A percentile compares a stretch with the other conserved stretches of the same genome.
phyloP scores from a whole-genome alignment of 2,329 filamentous ascomycete species.

The Fusarium praegraminearum region DNA sequence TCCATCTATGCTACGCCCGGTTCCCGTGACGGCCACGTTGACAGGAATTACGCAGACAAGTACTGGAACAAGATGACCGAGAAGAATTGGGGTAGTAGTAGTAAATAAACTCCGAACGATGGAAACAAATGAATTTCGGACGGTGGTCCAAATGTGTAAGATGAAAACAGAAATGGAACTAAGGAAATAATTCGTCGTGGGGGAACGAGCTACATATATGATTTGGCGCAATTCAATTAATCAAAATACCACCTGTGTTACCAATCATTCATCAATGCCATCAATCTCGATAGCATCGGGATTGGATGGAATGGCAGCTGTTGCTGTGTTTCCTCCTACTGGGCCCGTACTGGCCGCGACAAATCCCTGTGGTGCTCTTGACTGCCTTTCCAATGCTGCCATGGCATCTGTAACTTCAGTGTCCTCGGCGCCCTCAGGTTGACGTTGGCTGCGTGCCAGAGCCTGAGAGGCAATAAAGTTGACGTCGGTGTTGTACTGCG shows the following conservation, averaged over 20 bases:
- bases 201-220: slow-evolving; percentile 38
- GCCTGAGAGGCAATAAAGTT: slow-evolving; percentile 98
- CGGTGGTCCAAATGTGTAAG: slow-evolving; percentile 19
- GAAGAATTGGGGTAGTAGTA: slow-evolving; percentile 56
- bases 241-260: slow-evolving; percentile 19
- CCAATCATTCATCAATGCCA: slow-evolving; percentile 71
- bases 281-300: slow-evolving; percentile 89
- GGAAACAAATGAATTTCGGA: background rate
- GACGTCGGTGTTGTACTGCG: slow-evolving; percentile 98
- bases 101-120: slow-evolving; percentile 47
- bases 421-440: slow-evolving; percentile 58
- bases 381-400: slow-evolving; percentile 87
- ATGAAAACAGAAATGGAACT: slow-evolving; percentile 18
- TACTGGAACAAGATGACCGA: slow-evolving; percentile 72
- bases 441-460: slow-evolving; percentile 82
- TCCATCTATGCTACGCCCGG: slow-evolving; percentile 75
- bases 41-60: slow-evolving; percentile 68
- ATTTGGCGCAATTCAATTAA: slow-evolving; percentile 33
- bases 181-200: slow-evolving; percentile 31
- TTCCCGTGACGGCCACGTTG: slow-evolving; percentile 73
- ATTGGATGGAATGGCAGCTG: slow-evolving; percentile 69
- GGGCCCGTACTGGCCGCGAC: slow-evolving; percentile 85
- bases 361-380: slow-evolving; percentile 89
- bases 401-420: slow-evolving; percentile 80
- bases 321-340: slow-evolving; percentile 61